Evolutionary conservation across 257 asterid genomes (phyloP).

Genomic region (Datura wrightii): DNA sequence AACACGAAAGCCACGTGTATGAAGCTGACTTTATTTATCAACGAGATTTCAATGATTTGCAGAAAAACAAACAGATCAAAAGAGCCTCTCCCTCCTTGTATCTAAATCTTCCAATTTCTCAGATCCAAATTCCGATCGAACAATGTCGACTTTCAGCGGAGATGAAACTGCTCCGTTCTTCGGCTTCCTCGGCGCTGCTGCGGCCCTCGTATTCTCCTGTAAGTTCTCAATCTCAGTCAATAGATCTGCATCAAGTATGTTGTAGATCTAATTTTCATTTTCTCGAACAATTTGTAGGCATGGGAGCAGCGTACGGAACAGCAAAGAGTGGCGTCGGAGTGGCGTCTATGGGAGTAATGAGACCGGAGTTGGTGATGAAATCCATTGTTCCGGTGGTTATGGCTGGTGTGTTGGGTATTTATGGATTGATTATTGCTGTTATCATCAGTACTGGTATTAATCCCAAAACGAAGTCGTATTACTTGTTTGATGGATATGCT

Average conservation of each 20-base stretch:
- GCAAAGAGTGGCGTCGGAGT: constrained; percentile 41
- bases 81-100: neutral
- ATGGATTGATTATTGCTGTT: constrained; percentile 39
- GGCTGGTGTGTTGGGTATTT: constrained; percentile 41
- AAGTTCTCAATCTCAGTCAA: neutral
- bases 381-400: constrained; percentile 39
- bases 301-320: constrained; percentile 41
- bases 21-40: constrained; percentile 10
- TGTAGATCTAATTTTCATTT: neutral
- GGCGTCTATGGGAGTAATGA: constrained; percentile 42
- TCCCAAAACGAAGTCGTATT: constrained; percentile 37
- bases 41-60: constrained; percentile 2
- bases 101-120: constrained; percentile 9
- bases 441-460: constrained; percentile 41
- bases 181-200: constrained; percentile 51
- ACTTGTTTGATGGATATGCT: constrained; percentile 39
- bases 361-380: constrained; percentile 40
- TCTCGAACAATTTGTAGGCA: constrained; percentile 21
- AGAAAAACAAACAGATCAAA: neutral
- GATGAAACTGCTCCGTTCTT: constrained; percentile 53
- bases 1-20: constrained; percentile 22
- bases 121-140: constrained; percentile 30
- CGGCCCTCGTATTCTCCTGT: constrained; percentile 50
- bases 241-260: neutral
- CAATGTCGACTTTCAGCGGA: constrained; percentile 43